Conservation (phyloP, 768 basidiomycete genomes). For the Collybiopsis confluens region DNA sequence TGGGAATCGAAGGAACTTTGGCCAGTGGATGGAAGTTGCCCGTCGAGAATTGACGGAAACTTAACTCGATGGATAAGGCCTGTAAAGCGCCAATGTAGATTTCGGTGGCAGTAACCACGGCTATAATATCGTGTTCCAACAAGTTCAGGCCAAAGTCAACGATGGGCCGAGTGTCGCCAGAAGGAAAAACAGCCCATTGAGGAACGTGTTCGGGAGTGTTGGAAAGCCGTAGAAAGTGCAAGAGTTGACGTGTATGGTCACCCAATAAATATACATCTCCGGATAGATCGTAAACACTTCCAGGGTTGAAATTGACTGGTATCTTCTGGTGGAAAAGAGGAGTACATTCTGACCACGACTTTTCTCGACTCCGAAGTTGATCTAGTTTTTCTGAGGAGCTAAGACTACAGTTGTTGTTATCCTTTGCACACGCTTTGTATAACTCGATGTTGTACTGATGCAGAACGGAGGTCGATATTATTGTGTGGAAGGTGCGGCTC, state of each 20-base stretch:
- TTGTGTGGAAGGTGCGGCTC: slow-evolving; percentile 16
- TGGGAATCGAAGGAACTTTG: slow-evolving; percentile 6
- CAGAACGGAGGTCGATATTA: slow-evolving; percentile 22
- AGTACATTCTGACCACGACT: slow-evolving; percentile 25
- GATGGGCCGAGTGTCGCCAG: slow-evolving; percentile 20
- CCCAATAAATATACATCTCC: slow-evolving; percentile 39
- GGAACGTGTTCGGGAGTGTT: slow-evolving; percentile 18
- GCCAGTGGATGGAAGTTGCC: slow-evolving; percentile 13
- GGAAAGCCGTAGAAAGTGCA: slow-evolving; percentile 33
- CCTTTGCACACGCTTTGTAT: slow-evolving; percentile 19
- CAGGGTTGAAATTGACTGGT: slow-evolving; percentile 22
- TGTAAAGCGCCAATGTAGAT: neutral
- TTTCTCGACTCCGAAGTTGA: slow-evolving; percentile 20
- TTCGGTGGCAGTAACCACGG: slow-evolving; percentile 27
- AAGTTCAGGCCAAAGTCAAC: slow-evolving; percentile 41
- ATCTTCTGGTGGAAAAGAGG: slow-evolving; percentile 22
- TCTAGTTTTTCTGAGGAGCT: slow-evolving; percentile 23
- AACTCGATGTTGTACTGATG: slow-evolving; percentile 31
- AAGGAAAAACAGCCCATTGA: slow-evolving; percentile 25
- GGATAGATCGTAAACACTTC: slow-evolving; percentile 40
- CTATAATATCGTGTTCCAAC: slow-evolving; percentile 42
- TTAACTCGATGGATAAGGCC: slow-evolving; percentile 8
- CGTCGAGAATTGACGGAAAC: slow-evolving; percentile 19
- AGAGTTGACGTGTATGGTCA: slow-evolving; percentile 12
- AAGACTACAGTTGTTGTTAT: slow-evolving; percentile 23